Conservation (phyloP, 2,329 filamentous ascomycete genomes). For the Bipolaris victoriae region DNA sequence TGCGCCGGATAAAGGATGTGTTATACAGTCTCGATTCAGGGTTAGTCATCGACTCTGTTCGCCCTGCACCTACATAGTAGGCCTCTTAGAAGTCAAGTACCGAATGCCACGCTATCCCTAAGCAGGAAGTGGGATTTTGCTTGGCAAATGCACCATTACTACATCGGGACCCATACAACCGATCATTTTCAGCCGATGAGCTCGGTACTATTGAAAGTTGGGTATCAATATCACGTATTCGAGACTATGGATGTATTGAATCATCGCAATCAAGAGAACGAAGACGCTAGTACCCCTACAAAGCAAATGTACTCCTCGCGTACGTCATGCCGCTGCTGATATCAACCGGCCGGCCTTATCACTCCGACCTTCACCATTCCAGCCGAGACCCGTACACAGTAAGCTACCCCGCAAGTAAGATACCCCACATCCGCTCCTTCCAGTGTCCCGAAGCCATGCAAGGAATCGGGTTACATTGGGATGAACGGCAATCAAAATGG, state of each 20-base stretch:
- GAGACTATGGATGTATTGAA: neutral
- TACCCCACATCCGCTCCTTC: conserved; percentile 19
- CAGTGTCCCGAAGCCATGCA: conserved; percentile 3
- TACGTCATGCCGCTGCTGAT: conserved; percentile 2
- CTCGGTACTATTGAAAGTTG: no score
- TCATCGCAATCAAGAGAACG: neutral
- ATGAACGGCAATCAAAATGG: neutral
- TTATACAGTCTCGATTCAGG: no score
- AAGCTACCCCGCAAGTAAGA: conserved; percentile 20
- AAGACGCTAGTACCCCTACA: neutral
- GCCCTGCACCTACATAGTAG: no score
- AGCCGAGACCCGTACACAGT: neutral
- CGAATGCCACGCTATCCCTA: no score
- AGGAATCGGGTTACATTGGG: conserved; percentile 11
- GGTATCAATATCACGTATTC: neutral
- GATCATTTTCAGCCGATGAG: no score
- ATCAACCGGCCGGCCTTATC: conserved; percentile 17
- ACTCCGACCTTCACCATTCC: conserved; percentile 10
- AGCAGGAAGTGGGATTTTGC: no score
- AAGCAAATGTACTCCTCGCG: neutral
- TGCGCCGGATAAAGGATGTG: no score
- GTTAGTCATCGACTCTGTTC: no score
- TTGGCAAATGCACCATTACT: no score
- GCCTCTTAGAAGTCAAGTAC: no score
- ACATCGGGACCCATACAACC: no score